Conservation (phyloP, 768 basidiomycete genomes). For the Tricholoma furcatifolium region DNA sequence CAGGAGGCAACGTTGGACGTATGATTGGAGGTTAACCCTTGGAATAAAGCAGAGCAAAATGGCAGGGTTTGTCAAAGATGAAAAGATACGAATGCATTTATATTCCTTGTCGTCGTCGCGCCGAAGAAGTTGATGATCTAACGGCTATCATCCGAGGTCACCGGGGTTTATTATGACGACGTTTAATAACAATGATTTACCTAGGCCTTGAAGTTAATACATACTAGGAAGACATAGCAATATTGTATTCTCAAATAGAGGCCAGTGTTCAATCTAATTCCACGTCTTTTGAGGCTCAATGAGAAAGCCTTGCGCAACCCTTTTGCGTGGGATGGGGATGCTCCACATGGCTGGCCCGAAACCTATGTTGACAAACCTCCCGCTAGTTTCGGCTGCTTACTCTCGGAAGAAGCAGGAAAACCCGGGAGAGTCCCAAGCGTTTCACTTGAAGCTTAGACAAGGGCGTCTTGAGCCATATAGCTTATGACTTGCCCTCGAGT, state of each 20-base stretch:
- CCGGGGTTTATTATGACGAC: constrained; percentile 9
- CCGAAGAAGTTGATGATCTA: constrained; percentile 9
- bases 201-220: too few species aligned
- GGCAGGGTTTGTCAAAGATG: not conserved
- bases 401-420: not conserved
- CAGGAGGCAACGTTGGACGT: not conserved
- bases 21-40: not conserved
- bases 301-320: too few species aligned
- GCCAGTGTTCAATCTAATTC: not conserved
- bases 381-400: constrained; percentile 8
- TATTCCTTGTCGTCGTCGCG: constrained; percentile 3
- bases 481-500: too few species aligned
- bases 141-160: constrained; percentile 14
- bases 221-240: too few species aligned
- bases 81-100: constrained; percentile 3
- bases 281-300: not conserved
- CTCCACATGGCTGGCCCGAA: not conserved
- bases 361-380: constrained; percentile 8
- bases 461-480: too few species aligned
- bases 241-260: not conserved
- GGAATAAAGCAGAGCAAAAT: not conserved
- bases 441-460: too few species aligned
- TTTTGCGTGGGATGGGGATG: constrained; percentile 1
- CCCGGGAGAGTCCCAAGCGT: not conserved
- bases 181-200: not conserved